A percentile compares a stretch with the other conserved stretches of the same genome.
Conservation (phyloP, 169 alveolate genomes). For the Haemoproteus tartakovskyi region DNA sequence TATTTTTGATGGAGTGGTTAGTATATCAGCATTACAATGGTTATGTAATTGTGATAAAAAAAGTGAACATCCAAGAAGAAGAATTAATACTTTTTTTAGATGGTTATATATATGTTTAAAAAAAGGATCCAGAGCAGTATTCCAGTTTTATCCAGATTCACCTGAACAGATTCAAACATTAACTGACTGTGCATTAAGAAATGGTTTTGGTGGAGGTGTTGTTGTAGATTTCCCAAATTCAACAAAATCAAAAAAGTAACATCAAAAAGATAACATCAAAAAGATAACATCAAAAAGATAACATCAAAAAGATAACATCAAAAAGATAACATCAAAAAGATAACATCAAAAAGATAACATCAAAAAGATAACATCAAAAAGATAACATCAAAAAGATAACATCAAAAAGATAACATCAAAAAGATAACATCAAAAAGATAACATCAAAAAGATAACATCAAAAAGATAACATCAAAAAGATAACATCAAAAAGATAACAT, state of each 20-base stretch:
- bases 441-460: no score
- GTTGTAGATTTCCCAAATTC: conserved; percentile 96
- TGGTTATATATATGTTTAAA: conserved; percentile 83
- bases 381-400: no score
- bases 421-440: no score
- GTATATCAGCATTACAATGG: conserved; percentile 96
- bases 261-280: no score
- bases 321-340: no score
- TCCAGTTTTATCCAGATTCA: conserved; percentile 95
- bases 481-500: no score
- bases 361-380: no score
- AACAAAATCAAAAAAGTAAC: conserved; percentile 94
- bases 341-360: no score
- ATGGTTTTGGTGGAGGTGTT: conserved; percentile 94
- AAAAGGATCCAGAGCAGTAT: conserved; percentile 90
- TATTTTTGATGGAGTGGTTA: conserved; percentile 83
- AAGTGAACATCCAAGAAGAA: conserved; percentile 87
- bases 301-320: no score
- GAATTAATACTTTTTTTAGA: conserved; percentile 89
- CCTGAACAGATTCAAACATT: conserved; percentile 92
- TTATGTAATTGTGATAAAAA: conserved; percentile 91
- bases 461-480: no score
- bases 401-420: no score
- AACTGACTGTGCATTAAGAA: conserved; percentile 90
- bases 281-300: no score